Evolutionary conservation across 108 stramenopile species (phyloP).

Genomic region (Nitzschia sp.): DNA sequence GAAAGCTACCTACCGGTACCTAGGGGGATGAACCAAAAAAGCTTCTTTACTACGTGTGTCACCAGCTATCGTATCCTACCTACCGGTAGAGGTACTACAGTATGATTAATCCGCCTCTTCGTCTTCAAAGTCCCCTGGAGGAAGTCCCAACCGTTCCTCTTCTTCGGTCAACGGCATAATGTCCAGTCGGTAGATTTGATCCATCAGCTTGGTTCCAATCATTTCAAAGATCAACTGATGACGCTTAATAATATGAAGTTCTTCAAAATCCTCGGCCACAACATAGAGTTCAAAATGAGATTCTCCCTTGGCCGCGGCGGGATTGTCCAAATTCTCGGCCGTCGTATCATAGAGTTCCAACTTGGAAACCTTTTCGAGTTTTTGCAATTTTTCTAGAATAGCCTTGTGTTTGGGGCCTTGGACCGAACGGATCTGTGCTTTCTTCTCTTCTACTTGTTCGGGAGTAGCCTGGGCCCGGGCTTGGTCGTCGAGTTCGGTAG

Average conservation of each 20-base stretch:
- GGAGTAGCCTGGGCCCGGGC: constrained; percentile 11
- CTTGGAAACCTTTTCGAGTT: constrained; percentile 59
- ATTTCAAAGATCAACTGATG: constrained; percentile 88
- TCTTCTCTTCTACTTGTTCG: background rate
- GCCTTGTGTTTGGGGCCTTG: constrained; percentile 75
- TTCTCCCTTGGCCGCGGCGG: constrained; percentile 77
- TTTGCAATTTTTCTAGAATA: constrained; percentile 65
- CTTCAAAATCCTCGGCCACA: constrained; percentile 89
- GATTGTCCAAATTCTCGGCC: constrained; percentile 73
- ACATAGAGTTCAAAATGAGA: constrained; percentile 83
- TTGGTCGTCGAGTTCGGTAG: constrained; percentile 38
- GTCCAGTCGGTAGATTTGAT: constrained; percentile 87
- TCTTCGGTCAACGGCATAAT: constrained; percentile 76
- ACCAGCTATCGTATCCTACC: too few relatives aligned
- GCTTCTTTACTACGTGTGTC: too few relatives aligned
- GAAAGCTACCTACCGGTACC: too few relatives aligned
- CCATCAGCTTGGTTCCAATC: constrained; percentile 88
- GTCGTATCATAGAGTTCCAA: constrained; percentile 75
- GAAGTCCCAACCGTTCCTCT: constrained; percentile 3
- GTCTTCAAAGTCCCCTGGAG: background rate
- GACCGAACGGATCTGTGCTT: background rate
- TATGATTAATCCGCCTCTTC: too few relatives aligned
- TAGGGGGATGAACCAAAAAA: too few relatives aligned
- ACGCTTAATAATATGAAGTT: constrained; percentile 84
- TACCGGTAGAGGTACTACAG: too few relatives aligned